Percentiles rank a stretch among this genome's conserved stretches.
Evolutionary conservation across 2,329 filamentous ascomycete species (phyloP).

Genomic region (Teratosphaeria epicoccoides): DNA sequence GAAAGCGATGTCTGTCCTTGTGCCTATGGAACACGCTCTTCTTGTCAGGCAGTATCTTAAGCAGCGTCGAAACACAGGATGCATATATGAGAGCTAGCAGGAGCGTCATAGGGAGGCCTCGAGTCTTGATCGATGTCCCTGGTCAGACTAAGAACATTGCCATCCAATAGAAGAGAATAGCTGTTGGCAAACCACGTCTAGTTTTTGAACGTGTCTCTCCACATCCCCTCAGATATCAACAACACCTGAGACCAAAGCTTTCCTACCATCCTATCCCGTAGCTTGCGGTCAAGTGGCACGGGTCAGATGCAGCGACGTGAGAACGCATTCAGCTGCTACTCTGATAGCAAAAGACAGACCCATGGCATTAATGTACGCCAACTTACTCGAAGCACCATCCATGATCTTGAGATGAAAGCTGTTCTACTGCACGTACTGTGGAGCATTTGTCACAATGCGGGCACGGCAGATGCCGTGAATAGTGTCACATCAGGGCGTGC

Average conservation of each 20-base stretch:
- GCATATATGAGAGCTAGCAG: too few species aligned
- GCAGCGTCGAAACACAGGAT: too few species aligned
- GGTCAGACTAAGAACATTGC: too few species aligned
- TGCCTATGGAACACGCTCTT: too few species aligned
- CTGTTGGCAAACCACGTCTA: too few species aligned
- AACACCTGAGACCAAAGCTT: neutral
- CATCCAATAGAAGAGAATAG: too few species aligned
- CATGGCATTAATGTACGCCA: neutral
- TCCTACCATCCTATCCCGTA: neutral
- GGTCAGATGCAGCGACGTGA: neutral
- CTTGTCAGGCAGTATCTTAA: too few species aligned
- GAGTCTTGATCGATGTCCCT: too few species aligned
- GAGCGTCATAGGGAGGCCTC: too few species aligned
- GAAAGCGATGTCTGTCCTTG: too few species aligned
- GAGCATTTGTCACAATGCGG: neutral
- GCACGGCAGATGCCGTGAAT: neutral
- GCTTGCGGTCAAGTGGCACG: neutral
- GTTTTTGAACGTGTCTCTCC: too few species aligned
- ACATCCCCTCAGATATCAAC: too few species aligned
- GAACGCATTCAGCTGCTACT: neutral
- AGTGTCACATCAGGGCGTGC: neutral
- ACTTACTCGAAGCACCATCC: neutral
- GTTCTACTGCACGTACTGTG: neutral
- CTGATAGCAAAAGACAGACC: neutral
- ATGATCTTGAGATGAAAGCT: neutral